Base-by-base conservation (phyloP, 2,329 filamentous ascomycete species). In the Xylariaceae sp. region DNA sequence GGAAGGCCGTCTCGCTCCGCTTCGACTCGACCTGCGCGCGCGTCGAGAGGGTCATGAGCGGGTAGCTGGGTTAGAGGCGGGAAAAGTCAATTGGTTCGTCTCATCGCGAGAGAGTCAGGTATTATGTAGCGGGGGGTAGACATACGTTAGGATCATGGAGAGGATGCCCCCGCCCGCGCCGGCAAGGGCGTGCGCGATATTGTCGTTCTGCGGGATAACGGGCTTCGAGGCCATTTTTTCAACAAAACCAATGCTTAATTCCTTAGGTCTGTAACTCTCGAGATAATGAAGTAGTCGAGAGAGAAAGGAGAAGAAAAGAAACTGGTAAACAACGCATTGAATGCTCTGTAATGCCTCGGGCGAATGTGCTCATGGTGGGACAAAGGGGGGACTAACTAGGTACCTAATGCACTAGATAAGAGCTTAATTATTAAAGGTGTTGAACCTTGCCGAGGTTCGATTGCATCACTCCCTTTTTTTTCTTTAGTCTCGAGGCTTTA, bases 21-120 rank as follows among this genome's bases (percentile, higher is more conserved):
- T 91, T 95, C 56, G 95, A 97, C 77, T 99, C 95, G 74, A 99
- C 93, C 76, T 99, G 95, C 43, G 95, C 95, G 72, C 95, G 90
- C 32, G 95, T 99, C 20, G 95, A 99, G 62, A 99, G 88, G 32
- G 95, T 98, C 72, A 99, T 96, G 67, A 99, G 87, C 42, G 95
- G 95, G 75, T 98, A 98, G 65, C 91, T 95, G 70, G 40, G 21
- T 48, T n/a, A 19, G 20, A 40, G 7, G 40, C 9, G 32, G 41
- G 7, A 3, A 40, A 20, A 14, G 48, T 57, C 45, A 54, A 65
- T 61, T 50, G 20, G 26, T 54, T 62, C 18, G 6, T 26, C 9
- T 37, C 32, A 10, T 37, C 32, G 32, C 14, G 6, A 1, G 18
- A 4, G 4, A 21, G 12, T 44, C 42, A 29, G 18, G 10, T 40